Evolutionary conservation across 2,329 filamentous ascomycete genomes (phyloP).

Genomic region (Trichoderma hamatum): DNA sequence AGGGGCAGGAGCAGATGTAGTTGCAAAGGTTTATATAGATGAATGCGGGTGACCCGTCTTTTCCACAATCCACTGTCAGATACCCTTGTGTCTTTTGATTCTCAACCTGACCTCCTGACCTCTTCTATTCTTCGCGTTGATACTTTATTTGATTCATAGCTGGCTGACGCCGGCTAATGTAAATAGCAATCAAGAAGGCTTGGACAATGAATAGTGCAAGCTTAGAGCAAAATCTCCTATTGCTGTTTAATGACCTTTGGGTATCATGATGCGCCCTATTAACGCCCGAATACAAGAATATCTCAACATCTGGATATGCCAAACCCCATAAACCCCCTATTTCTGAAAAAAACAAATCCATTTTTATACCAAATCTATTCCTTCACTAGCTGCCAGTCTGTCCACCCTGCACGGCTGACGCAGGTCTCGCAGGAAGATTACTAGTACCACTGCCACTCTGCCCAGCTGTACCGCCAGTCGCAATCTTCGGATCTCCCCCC

Average conservation of each 20-base stretch:
- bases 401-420: background rate
- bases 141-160: background rate
- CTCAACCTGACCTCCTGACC: background rate
- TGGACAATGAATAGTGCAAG: background rate
- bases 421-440: conserved; percentile 17
- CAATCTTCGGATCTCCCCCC: conserved; percentile 34
- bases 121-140: background rate
- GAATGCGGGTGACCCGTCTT: conserved; percentile 26
- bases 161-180: background rate
- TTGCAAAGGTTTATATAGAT: conserved; percentile 23
- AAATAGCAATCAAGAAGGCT: background rate
- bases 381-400: conserved; percentile 1
- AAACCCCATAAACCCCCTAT: background rate
- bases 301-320: background rate
- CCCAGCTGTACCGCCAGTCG: background rate
- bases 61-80: conserved; percentile 24
- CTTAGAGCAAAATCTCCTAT: background rate
- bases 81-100: conserved; percentile 19
- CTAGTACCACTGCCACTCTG: background rate
- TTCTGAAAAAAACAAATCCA: background rate
- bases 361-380: background rate
- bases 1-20: conserved; percentile 3
- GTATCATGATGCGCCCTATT: conserved; percentile 11
- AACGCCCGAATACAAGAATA: conserved; percentile 11
- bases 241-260: background rate